A percentile compares a stretch with the other conserved stretches of the same genome.
Conservation (phyloP, 179 eudicot genomes). For the Spergularia azorica region DNA sequence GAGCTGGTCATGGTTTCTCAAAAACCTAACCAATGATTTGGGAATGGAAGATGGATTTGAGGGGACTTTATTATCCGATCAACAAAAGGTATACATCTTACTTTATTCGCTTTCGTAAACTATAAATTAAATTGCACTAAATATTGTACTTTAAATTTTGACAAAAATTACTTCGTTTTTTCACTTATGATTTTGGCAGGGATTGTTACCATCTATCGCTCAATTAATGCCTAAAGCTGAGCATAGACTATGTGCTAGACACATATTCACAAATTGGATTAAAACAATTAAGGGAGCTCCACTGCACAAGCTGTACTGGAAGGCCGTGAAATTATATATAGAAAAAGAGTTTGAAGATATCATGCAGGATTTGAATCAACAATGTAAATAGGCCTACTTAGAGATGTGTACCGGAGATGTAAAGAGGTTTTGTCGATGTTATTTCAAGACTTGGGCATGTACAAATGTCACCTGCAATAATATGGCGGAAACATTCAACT, state of each 20-base stretch:
- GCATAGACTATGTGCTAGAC: neutral
- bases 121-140: too few relatives aligned
- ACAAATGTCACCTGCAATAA: slow-evolving; percentile 11
- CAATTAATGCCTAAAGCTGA: neutral
- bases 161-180: too few relatives aligned
- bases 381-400: neutral
- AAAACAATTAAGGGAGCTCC: slow-evolving; percentile 2
- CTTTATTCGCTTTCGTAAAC: too few relatives aligned
- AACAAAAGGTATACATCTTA: slow-evolving; percentile 25
- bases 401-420: slow-evolving; percentile 22
- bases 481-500: slow-evolving; percentile 21
- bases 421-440: slow-evolving; percentile 10
- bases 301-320: slow-evolving; percentile 9
- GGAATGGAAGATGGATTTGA: neutral
- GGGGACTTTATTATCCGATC: slow-evolving; percentile 16
- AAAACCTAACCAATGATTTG: neutral
- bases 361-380: neutral
- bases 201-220: neutral
- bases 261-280: slow-evolving; percentile 5
- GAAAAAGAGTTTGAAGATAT: neutral
- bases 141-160: too few relatives aligned
- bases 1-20: slow-evolving; percentile 19
- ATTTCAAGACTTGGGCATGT: slow-evolving; percentile 4
- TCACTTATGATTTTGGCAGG: neutral
- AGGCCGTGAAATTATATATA: slow-evolving; percentile 8